These are phyloP conservation scores for Aschersonia sp. DNA, from an alignment of 2,329 filamentous ascomycete species.

Conservation along the genomic window DNA sequence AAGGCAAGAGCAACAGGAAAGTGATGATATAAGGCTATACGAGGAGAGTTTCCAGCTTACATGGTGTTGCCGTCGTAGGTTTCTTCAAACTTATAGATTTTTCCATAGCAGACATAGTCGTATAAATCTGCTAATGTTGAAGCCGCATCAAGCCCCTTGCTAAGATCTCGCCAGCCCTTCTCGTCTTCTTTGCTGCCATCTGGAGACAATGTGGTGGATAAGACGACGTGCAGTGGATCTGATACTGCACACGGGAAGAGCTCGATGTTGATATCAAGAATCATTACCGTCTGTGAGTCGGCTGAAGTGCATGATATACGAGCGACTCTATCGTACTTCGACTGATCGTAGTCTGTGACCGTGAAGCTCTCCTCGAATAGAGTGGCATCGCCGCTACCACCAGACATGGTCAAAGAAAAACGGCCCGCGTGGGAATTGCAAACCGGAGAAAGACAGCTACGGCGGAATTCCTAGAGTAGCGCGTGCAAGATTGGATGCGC, in stretches of 20 bases:
- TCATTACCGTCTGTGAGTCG: slow-evolving; percentile 62
- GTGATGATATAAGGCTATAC: neutral
- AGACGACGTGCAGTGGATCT: slow-evolving; percentile 64
- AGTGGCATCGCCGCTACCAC: slow-evolving; percentile 61
- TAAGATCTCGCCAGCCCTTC: slow-evolving; percentile 69
- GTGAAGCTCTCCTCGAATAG: slow-evolving; percentile 90
- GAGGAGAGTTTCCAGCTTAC: slow-evolving; percentile 27
- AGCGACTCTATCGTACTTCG: slow-evolving; percentile 91
- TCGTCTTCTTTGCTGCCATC: slow-evolving; percentile 69
- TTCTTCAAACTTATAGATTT: slow-evolving; percentile 81
- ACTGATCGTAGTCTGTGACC: slow-evolving; percentile 61
- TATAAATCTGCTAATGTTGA: slow-evolving; percentile 60
- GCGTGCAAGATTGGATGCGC: too few relatives aligned
- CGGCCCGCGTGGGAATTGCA: too few relatives aligned
- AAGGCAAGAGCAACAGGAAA: neutral
- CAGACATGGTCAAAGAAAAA: slow-evolving; percentile 10
- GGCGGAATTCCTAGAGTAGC: neutral
- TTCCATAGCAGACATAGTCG: slow-evolving; percentile 79
- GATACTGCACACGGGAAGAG: slow-evolving; percentile 65
- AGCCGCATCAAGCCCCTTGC: slow-evolving; percentile 36
- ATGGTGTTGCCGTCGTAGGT: slow-evolving; percentile 66
- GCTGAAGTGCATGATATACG: slow-evolving; percentile 66
- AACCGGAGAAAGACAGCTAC: neutral
- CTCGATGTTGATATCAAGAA: slow-evolving; percentile 87
- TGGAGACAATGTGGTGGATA: slow-evolving; percentile 73